A percentile compares a stretch with the other conserved stretches of the same genome.
phyloP scores from a whole-genome alignment of 192 early-diverging fungal species.

The Entomortierella beljakovae region DNA sequence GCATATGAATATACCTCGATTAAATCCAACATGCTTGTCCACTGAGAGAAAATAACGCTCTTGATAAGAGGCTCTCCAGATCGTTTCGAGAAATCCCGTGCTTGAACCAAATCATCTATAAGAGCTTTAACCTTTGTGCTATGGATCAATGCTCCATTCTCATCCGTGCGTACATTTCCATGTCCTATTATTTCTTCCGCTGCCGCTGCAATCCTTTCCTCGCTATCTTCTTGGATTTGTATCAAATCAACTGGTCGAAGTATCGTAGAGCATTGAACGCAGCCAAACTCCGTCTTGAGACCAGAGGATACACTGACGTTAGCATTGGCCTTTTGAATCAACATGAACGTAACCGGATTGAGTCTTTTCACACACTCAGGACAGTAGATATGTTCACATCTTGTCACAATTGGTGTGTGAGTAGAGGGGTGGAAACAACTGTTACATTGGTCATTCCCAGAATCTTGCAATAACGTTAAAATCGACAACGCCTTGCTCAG shows the following conservation, averaged over 20 bases:
- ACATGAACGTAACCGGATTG: slow-evolving; percentile 38
- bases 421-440: slow-evolving; percentile 36
- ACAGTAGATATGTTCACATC: slow-evolving; percentile 56
- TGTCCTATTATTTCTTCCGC: slow-evolving; percentile 26
- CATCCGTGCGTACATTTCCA: slow-evolving; percentile 23
- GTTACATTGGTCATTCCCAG: slow-evolving; percentile 54
- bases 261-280: slow-evolving; percentile 55
- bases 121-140: slow-evolving; percentile 66
- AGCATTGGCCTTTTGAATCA: slow-evolving; percentile 36
- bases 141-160: slow-evolving; percentile 51
- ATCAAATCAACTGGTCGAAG: slow-evolving; percentile 53
- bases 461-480: slow-evolving; percentile 40
- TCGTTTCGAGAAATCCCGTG: slow-evolving; percentile 23
- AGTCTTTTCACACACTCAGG: slow-evolving; percentile 51
- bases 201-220: slow-evolving; percentile 42
- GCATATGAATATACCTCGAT: slow-evolving; percentile 60
- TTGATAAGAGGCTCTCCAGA: slow-evolving; percentile 58
- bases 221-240: slow-evolving; percentile 61
- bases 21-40: slow-evolving; percentile 87
- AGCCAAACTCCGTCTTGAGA: slow-evolving; percentile 49
- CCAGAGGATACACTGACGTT: slow-evolving; percentile 36
- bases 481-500: slow-evolving; percentile 35
- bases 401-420: slow-evolving; percentile 37
- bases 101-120: slow-evolving; percentile 52
- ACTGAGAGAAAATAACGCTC: slow-evolving; percentile 96